A percentile compares a stretch with the other conserved stretches of the same genome.
Evolutionary conservation across 129 eudicot species (phyloP).

Genomic region (Mikania micrantha): DNA sequence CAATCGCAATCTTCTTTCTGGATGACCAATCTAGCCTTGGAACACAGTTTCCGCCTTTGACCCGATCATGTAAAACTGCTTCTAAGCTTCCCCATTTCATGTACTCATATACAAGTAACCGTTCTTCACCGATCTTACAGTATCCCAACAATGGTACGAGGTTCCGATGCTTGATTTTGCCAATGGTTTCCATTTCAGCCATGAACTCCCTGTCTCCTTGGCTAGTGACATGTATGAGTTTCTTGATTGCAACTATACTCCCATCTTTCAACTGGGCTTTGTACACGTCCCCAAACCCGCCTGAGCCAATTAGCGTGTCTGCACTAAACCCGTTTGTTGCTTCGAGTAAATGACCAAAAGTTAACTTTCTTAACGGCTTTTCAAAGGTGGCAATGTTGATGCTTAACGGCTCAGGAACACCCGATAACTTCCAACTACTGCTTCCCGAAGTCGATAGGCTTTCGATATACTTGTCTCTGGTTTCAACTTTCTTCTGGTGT

Average conservation of each 20-base stretch:
- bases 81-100: slow-evolving; percentile 95
- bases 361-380: slow-evolving; percentile 67
- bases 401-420: slow-evolving; percentile 87
- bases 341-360: slow-evolving; percentile 75
- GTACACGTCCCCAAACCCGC: slow-evolving; percentile 88
- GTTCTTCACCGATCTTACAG: slow-evolving; percentile 79
- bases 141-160: slow-evolving; percentile 73
- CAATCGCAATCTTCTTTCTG: slow-evolving; percentile 68
- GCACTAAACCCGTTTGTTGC: slow-evolving; percentile 86
- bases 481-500: slow-evolving; percentile 41
- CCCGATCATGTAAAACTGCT: slow-evolving; percentile 66
- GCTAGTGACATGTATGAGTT: slow-evolving; percentile 73
- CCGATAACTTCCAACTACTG: slow-evolving; percentile 84
- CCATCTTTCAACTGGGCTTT: slow-evolving; percentile 72
- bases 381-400: slow-evolving; percentile 81
- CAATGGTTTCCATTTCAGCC: slow-evolving; percentile 97
- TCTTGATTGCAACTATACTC: slow-evolving; percentile 69
- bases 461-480: slow-evolving; percentile 67
- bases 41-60: slow-evolving; percentile 33
- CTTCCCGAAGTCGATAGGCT: slow-evolving; percentile 89
- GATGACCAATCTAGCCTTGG: slow-evolving; percentile 59
- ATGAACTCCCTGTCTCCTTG: slow-evolving; percentile 86
- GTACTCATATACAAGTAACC: slow-evolving; percentile 83
- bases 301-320: slow-evolving; percentile 68
- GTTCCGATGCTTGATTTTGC: slow-evolving; percentile 74